Evolutionary conservation across 345 rosid genomes (phyloP), one percentile per base, ranked within the genome.

Genomic region (Citrus reticulata): DNA sequence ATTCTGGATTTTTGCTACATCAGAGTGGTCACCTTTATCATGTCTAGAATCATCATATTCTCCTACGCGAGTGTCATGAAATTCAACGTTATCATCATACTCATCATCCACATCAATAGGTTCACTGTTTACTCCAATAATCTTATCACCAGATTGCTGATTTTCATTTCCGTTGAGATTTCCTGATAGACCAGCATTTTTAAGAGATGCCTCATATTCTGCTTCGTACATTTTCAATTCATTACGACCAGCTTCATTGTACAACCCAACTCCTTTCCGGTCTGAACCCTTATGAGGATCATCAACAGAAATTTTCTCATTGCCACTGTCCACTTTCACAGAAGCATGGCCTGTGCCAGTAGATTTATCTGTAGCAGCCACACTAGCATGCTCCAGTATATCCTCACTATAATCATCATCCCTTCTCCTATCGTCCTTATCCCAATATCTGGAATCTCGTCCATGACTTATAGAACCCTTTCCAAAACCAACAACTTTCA

Each of bases 361-460:
- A 80, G 88, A 78, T 72, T 72, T 81, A 78, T 74, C 78, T 73
- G 35, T 34, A 68, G 60, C 29, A 75, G 70, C 78, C 68, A 24
- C 59, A 16, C 81, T 74, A 16, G 78, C 78, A 73, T 81, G 86
- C 39, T 89, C 87, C 34, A 86, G 87, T 25, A 42, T 89, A 73
- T 90, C 97, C 85, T 90, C 97, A 70, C 84, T 81, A 61, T 94
- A 96, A 80, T 96, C 99, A 75, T 77, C 88, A 84, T 95, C 98
- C 76, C 98, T 85, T 83, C 99, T 92, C 85, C 99, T 89, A 80
- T 93, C 99, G 83, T 95, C 99, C 86, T 79, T 89, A 82, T 95
- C 99, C 98, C 99, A 93, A 82, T 88, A 88, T 80, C 98, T 88
- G 4, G 99, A 95, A 86, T 95, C 99, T 29, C 95, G 84, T 57